phyloP scores from a whole-genome alignment of 2,329 filamentous ascomycete species.

The Stagonosporopsis tanaceti region DNA sequence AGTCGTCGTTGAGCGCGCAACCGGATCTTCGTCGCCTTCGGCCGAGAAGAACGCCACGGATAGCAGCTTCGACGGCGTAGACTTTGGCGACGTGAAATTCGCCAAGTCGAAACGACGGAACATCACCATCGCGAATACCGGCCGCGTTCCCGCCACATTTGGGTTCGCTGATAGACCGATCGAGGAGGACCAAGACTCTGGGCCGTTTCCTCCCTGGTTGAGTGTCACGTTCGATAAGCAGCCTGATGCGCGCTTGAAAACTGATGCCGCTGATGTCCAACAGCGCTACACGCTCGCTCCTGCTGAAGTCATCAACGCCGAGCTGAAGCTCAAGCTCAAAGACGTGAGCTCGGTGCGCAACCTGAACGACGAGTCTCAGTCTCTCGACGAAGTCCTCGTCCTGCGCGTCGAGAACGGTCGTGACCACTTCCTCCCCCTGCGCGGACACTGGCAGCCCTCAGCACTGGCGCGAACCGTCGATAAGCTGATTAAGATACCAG shows the following conservation, averaged over 20 bases:
- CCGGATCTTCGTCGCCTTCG: constrained; percentile 35
- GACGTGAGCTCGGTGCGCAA: constrained; percentile 69
- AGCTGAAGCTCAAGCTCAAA: constrained; percentile 72
- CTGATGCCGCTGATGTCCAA: constrained; percentile 39
- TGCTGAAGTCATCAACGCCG: constrained; percentile 78
- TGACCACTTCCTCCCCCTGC: constrained; percentile 89
- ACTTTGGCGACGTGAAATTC: constrained; percentile 80
- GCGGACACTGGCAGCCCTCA: constrained; percentile 79
- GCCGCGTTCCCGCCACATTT: constrained; percentile 80
- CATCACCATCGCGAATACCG: constrained; percentile 91
- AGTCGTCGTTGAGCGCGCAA: constrained; percentile 73
- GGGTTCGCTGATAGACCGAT: constrained; percentile 78
- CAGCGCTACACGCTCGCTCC: constrained; percentile 76
- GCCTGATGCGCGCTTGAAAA: constrained; percentile 49
- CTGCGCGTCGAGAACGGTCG: constrained; percentile 82
- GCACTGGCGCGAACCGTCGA: constrained; percentile 87
- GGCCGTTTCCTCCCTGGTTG: constrained; percentile 71
- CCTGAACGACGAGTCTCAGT: constrained; percentile 72
- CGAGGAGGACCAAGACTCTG: constrained; percentile 53
- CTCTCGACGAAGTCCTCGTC: constrained; percentile 86
- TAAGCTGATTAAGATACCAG: constrained; percentile 84
- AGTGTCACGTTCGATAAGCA: constrained; percentile 69
- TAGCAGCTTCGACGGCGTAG: constrained; percentile 64
- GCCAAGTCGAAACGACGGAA: constrained; percentile 69
- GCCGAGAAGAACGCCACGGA: constrained; percentile 46